Evolutionary conservation across 768 basidiomycete genomes (phyloP).

Genomic region (Clavaria fumosa): DNA sequence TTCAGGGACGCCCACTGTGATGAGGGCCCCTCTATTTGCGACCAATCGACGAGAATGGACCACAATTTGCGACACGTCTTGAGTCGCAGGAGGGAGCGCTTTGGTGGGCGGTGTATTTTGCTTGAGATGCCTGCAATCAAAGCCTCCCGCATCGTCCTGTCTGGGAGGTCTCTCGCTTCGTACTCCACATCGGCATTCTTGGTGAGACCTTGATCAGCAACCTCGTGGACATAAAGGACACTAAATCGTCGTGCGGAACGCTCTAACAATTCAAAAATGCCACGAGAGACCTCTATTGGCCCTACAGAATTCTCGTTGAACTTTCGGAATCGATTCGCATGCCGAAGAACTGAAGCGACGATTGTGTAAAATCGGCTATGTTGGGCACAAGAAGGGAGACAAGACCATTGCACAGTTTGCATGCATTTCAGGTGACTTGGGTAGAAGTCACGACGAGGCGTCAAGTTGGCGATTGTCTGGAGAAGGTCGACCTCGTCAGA

Average conservation of each 20-base stretch:
- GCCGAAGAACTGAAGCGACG: slow-evolving; percentile 17
- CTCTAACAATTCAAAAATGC: background rate
- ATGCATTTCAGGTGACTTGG: slow-evolving; percentile 23
- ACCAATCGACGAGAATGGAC: no score
- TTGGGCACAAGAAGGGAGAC: slow-evolving; percentile 16
- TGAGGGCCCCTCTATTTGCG: no score
- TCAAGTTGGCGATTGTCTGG: slow-evolving; percentile 18
- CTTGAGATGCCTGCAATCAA: slow-evolving; percentile 5
- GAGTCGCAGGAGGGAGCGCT: slow-evolving; percentile 8
- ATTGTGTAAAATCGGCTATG: slow-evolving; percentile 16
- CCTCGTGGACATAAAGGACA: background rate
- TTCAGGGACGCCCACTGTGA: slow-evolving; percentile 12
- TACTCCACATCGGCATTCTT: background rate
- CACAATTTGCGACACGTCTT: no score
- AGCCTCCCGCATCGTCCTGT: background rate
- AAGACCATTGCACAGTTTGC: slow-evolving; percentile 25
- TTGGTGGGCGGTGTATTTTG: slow-evolving; percentile 4
- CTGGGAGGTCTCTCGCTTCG: slow-evolving; percentile 1
- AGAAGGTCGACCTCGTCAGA: slow-evolving; percentile 19
- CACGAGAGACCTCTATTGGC: background rate
- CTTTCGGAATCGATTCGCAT: slow-evolving; percentile 11
- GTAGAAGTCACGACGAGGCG: slow-evolving; percentile 23
- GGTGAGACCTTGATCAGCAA: background rate
- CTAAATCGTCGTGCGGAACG: slow-evolving; percentile 4
- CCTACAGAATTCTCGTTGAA: background rate